Percentiles rank a stretch among this genome's conserved stretches.
Evolutionary conservation across 2,329 filamentous ascomycete genomes (phyloP).

Genomic region (Cladorrhinum sp.): DNA sequence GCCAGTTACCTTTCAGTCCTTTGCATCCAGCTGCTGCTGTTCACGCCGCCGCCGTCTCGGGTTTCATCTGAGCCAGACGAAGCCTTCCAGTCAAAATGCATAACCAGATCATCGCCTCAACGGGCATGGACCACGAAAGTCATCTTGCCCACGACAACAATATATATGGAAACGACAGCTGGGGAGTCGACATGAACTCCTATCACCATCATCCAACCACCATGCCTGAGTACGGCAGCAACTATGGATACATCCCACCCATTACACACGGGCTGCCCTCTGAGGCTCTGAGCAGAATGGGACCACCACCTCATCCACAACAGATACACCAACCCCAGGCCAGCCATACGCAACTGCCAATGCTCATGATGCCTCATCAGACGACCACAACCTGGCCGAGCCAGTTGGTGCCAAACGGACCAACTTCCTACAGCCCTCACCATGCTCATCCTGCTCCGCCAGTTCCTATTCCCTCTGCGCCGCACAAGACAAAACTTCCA

Average conservation of each 20-base stretch:
- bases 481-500: constrained; percentile 48
- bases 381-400: constrained; percentile 66
- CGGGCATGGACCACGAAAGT: constrained; percentile 46
- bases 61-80: constrained; percentile 23
- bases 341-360: constrained; percentile 56
- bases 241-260: constrained; percentile 56
- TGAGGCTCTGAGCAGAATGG: constrained; percentile 51
- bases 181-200: constrained; percentile 52
- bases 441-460: constrained; percentile 56
- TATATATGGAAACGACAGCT: constrained; percentile 46
- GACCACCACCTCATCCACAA: constrained; percentile 60
- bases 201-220: constrained; percentile 66
- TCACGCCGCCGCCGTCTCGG: constrained; percentile 18
- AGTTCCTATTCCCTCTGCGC: constrained; percentile 56
- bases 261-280: constrained; percentile 47
- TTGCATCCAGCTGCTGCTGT: constrained; percentile 15
- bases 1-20: constrained; percentile 14
- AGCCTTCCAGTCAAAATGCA: constrained; percentile 37
- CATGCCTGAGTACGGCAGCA: constrained; percentile 65
- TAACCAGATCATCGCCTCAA: constrained; percentile 43
- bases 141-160: constrained; percentile 43
- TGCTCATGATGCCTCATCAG: constrained; percentile 68
- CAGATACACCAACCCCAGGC: constrained; percentile 48
- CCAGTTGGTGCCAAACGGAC: constrained; percentile 64
- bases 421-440: constrained; percentile 51